phyloP scores from a whole-genome alignment of 768 basidiomycete species.

The Lyophyllum shimeji region DNA sequence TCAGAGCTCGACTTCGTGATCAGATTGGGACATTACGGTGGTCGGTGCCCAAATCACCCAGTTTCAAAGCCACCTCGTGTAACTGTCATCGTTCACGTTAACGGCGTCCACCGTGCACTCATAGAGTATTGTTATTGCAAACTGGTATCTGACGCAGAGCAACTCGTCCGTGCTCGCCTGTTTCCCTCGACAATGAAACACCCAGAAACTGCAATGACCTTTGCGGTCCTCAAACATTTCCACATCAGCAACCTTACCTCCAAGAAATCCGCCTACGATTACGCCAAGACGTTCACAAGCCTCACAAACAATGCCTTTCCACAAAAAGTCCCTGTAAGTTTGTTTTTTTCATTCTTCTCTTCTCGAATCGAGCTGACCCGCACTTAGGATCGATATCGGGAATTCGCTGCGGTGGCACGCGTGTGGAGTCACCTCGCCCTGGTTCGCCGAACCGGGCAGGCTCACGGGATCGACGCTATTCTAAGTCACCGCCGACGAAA shows the following conservation, averaged over 20 bases:
- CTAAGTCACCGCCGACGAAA: not conserved
- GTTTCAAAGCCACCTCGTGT: not conserved
- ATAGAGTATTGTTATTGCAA: not conserved
- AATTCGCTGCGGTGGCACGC: not conserved
- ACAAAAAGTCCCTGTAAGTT: not conserved
- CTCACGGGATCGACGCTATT: not conserved
- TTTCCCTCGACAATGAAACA: not conserved
- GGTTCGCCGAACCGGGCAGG: not conserved
- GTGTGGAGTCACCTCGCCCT: not conserved
- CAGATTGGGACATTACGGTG: not conserved
- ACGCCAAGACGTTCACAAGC: not conserved
- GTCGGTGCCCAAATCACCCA: not conserved
- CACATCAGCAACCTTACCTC: not conserved
- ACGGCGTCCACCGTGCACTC: not conserved
- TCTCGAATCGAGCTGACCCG: too few species aligned
- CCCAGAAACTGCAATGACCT: not conserved
- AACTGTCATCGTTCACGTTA: not conserved
- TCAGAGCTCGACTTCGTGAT: not conserved
- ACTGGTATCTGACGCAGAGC: not conserved
- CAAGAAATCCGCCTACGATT: not conserved
- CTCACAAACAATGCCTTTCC: slow-evolving; percentile 13
- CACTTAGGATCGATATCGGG: not conserved
- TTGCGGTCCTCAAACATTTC: not conserved
- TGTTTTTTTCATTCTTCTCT: too few species aligned
- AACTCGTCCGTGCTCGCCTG: not conserved